Percentiles rank a stretch among this genome's conserved stretches.
Conservation (phyloP, 352 stramenopile genomes). For the Globisporangium splendens region DNA sequence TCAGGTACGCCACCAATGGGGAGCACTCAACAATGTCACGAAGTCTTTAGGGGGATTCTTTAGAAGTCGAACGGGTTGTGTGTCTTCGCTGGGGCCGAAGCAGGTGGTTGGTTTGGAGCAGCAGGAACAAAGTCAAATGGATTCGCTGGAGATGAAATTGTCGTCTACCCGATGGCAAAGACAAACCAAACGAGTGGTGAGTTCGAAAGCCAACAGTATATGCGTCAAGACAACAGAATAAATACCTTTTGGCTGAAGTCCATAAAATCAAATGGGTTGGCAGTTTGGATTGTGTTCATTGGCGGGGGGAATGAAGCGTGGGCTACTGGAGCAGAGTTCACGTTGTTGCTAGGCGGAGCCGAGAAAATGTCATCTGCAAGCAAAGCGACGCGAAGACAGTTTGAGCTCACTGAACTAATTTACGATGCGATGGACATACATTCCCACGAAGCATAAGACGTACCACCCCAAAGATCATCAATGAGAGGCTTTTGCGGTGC, state of each 20-base stretch:
- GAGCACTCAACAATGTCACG: not conserved
- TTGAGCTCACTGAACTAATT: constrained; percentile 1
- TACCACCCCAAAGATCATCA: constrained; percentile 16
- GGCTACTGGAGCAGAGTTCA: not conserved
- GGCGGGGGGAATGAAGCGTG: not conserved
- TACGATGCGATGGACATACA: not conserved
- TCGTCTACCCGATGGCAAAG: constrained; percentile 8
- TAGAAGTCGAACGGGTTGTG: constrained; percentile 59
- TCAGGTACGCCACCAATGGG: too few relatives aligned
- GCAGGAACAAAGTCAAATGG: constrained; percentile 25
- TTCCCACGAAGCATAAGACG: not conserved
- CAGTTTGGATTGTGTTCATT: constrained; percentile 10
- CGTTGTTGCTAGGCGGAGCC: too few relatives aligned
- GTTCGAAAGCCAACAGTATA: not conserved
- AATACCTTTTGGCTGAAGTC: constrained; percentile 36
- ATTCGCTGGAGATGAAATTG: constrained; percentile 25
- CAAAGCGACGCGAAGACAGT: not conserved
- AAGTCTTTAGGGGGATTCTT: constrained; percentile 10
- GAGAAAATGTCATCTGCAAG: not conserved
- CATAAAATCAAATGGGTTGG: constrained; percentile 36
- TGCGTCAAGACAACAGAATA: not conserved
- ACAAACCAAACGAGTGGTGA: too few relatives aligned
- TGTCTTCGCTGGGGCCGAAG: constrained; percentile 18
- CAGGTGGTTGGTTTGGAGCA: not conserved
- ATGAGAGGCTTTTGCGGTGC: constrained; percentile 2